Percentiles rank a stretch among this genome's conserved stretches.
Conservation (phyloP, 2,329 filamentous ascomycete genomes). For the Pseudopyrenochaeta lycopersici region DNA sequence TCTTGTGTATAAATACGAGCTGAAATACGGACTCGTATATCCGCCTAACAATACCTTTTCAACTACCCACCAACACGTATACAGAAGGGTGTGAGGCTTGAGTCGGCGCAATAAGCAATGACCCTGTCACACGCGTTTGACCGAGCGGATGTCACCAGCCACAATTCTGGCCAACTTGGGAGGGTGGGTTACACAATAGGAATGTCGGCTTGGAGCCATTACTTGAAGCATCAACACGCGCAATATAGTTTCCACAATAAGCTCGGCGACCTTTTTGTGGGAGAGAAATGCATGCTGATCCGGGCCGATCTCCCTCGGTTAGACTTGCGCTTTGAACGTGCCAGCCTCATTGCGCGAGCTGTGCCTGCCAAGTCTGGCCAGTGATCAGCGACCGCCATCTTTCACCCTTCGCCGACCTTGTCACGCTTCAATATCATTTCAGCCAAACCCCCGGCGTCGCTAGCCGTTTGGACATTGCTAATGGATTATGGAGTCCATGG, state of each 20-base stretch:
- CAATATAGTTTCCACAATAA: not conserved
- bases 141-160: not conserved
- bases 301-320: slow-evolving; percentile 4
- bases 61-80: not conserved
- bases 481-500: slow-evolving; percentile 46
- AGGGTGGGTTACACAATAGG: not conserved
- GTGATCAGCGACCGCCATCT: slow-evolving; percentile 7
- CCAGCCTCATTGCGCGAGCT: slow-evolving; percentile 6
- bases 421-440: slow-evolving; percentile 28
- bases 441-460: slow-evolving; percentile 18
- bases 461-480: slow-evolving; percentile 17
- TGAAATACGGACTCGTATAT: not conserved
- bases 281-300: too few relatives aligned
- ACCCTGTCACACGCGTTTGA: not conserved
- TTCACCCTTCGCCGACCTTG: slow-evolving; percentile 21
- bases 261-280: too few relatives aligned
- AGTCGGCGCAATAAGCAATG: not conserved
- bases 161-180: not conserved
- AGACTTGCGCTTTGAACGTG: not conserved
- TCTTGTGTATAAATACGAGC: not conserved
- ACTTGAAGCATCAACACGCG: not conserved
- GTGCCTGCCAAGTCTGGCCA: slow-evolving; percentile 11
- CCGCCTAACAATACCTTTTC: not conserved
- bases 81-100: not conserved
- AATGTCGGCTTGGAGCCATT: not conserved